phyloP scores from a whole-genome alignment of 2,329 filamentous ascomycete species.

The Ceratocystis smalleyi region DNA sequence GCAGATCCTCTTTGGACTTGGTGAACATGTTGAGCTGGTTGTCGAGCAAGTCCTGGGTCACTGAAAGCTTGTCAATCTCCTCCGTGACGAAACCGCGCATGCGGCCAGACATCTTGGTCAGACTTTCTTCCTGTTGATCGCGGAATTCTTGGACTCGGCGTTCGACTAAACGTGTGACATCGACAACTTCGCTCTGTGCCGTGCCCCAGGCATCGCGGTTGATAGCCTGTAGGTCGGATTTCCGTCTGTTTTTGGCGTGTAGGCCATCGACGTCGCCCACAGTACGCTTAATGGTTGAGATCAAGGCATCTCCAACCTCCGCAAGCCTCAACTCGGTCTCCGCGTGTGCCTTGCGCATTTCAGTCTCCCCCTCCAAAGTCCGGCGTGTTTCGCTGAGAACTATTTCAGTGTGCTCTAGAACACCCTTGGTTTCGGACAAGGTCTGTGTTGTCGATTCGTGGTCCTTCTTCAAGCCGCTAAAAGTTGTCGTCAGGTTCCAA shows the following conservation, averaged over 20 bases:
- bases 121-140: constrained; percentile 53
- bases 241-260: constrained; percentile 72
- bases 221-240: constrained; percentile 63
- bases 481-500: constrained; percentile 69
- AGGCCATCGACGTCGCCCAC: constrained; percentile 68
- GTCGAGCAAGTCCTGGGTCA: constrained; percentile 55
- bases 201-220: constrained; percentile 69
- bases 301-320: constrained; percentile 56
- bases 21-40: constrained; percentile 54
- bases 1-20: constrained; percentile 50
- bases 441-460: constrained; percentile 59
- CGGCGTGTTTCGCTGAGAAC: constrained; percentile 64
- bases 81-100: constrained; percentile 59
- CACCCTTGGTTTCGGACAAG: constrained; percentile 63
- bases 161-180: constrained; percentile 66
- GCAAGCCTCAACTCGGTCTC: constrained; percentile 66
- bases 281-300: constrained; percentile 62
- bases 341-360: constrained; percentile 69
- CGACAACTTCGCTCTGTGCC: constrained; percentile 58
- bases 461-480: constrained; percentile 78
- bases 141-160: constrained; percentile 58
- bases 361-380: constrained; percentile 62
- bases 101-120: constrained; percentile 49
- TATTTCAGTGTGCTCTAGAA: constrained; percentile 77
- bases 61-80: constrained; percentile 38